Evolutionary conservation across 2,329 filamentous ascomycete species (phyloP), one percentile per base, ranked within the genome.

Genomic region (Venturia oleaginea): DNA sequence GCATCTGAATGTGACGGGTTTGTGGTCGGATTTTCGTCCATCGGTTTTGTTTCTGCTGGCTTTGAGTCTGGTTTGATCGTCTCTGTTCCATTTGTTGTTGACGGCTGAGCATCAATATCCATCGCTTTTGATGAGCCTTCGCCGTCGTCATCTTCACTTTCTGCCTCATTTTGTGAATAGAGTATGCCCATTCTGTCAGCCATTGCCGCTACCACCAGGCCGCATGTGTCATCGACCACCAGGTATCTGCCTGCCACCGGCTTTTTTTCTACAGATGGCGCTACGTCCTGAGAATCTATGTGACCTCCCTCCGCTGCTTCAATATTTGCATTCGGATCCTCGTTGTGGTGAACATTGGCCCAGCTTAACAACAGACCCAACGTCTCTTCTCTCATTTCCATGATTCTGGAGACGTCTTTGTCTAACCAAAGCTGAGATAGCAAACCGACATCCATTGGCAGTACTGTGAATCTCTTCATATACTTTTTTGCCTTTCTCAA

Each of bases 401-500:
- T 80, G 37, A 95, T 89, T 74, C 89, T 91, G 66, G 81, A 79
- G 0, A 90, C 82, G 69, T 97, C 92, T 71, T 89, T 90, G 70
- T 95, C 90, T 61, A 96, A 77, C 71, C 93, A 81, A 80, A 89
- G 95, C 69, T 91, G 84, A 24, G 86, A 86, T 67, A 97, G 79
- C 68, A 86, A 82, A 0, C 86, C 82, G 17, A 95, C 86, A 71
- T 97, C 92, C 69, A 97, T 78, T 0, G 93, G 93, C 62, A 96
- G 75, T 1, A 94, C 85, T 0, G 89, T 91, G 72, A 99, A 97
- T 15, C 92, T 83, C 70, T 89, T 87, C 68, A 97, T 83, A 74
- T 96, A 97, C 76, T 99, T 99, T 73, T 88, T 92, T 68, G 90
- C 89, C 79, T 99, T 99, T 57, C 96, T 82, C 22, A 97, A 80